Evolutionary conservation across 106 monocot genomes (phyloP).

Genomic region (Hemerocallis citrina): DNA sequence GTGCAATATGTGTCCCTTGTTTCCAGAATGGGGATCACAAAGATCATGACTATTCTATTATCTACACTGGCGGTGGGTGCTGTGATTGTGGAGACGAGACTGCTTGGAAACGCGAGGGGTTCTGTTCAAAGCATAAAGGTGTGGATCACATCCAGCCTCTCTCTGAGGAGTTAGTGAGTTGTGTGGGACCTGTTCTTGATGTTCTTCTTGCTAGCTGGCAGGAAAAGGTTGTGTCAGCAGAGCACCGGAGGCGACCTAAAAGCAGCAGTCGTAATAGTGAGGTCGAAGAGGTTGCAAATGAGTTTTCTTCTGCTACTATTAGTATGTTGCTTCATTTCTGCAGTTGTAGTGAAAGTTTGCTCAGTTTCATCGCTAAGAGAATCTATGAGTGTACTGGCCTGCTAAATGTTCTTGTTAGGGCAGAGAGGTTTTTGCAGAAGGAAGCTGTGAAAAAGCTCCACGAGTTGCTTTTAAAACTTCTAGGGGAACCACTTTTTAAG

Average conservation of each 20-base stretch:
- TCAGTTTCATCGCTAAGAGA: slow-evolving; percentile 45
- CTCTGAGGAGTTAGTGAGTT: slow-evolving; percentile 36
- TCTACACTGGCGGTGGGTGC: slow-evolving; percentile 82
- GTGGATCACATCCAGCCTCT: slow-evolving; percentile 50
- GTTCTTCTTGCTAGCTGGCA: slow-evolving; percentile 58
- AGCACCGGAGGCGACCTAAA: not conserved
- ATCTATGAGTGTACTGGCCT: slow-evolving; percentile 29
- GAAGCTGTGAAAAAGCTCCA: slow-evolving; percentile 47
- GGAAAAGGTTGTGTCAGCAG: slow-evolving; percentile 20
- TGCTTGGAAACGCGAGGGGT: slow-evolving; percentile 88
- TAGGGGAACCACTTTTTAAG: slow-evolving; percentile 76
- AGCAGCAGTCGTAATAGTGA: slow-evolving; percentile 2
- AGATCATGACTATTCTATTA: slow-evolving; percentile 87
- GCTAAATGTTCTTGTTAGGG: slow-evolving; percentile 38
- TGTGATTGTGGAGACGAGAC: slow-evolving; percentile 92
- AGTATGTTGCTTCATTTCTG: slow-evolving; percentile 67
- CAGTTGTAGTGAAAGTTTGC: slow-evolving; percentile 53
- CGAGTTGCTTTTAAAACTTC: slow-evolving; percentile 66
- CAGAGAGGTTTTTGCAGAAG: slow-evolving; percentile 51
- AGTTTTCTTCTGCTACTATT: slow-evolving; percentile 35
- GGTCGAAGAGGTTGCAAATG: slow-evolving; percentile 11
- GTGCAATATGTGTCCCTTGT: slow-evolving; percentile 88
- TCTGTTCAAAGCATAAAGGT: slow-evolving; percentile 82
- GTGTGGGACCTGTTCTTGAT: slow-evolving; percentile 65
- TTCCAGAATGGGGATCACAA: slow-evolving; percentile 79